Evolutionary conservation across 2,329 filamentous ascomycete genomes (phyloP).

Genomic region (Periconia sp.): DNA sequence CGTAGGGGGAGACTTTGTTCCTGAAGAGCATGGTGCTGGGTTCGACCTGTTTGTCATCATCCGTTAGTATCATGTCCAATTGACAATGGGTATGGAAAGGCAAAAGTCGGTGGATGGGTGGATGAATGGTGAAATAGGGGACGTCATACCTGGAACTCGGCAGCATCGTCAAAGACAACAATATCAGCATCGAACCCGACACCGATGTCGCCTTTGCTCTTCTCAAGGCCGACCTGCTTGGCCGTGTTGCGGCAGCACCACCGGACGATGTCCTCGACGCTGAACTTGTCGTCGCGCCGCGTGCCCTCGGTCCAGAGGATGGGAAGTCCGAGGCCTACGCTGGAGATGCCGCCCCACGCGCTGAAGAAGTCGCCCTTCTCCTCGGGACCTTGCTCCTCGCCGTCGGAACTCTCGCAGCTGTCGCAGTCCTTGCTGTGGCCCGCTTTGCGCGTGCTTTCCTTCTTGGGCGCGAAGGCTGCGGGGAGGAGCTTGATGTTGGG

Average conservation of each 20-base stretch:
- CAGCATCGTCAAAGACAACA: slow-evolving; percentile 87
- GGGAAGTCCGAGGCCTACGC: slow-evolving; percentile 86
- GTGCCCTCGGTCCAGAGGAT: slow-evolving; percentile 82
- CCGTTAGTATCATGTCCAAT: too few relatives aligned
- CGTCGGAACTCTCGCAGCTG: slow-evolving; percentile 27
- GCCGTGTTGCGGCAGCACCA: slow-evolving; percentile 88
- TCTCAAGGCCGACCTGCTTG: slow-evolving; percentile 79
- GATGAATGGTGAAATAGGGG: not conserved
- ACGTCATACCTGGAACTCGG: slow-evolving; percentile 68
- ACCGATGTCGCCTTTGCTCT: slow-evolving; percentile 77
- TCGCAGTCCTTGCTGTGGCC: slow-evolving; percentile 43
- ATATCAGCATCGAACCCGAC: slow-evolving; percentile 88
- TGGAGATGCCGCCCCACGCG: slow-evolving; percentile 95
- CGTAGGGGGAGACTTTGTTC: slow-evolving; percentile 90
- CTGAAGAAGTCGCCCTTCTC: slow-evolving; percentile 83
- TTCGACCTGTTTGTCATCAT: slow-evolving; percentile 46
- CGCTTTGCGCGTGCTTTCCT: slow-evolving; percentile 30
- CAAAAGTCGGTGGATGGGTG: too few relatives aligned
- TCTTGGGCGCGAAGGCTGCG: slow-evolving; percentile 60
- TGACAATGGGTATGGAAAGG: too few relatives aligned
- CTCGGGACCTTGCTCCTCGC: slow-evolving; percentile 43
- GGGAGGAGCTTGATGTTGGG: slow-evolving; percentile 91
- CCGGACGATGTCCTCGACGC: slow-evolving; percentile 76
- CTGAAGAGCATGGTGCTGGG: slow-evolving; percentile 88
- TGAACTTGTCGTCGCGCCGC: slow-evolving; percentile 58